phyloP scores from a whole-genome alignment of 371 early-diverging fungal species.

The Rhizopus delemar region DNA sequence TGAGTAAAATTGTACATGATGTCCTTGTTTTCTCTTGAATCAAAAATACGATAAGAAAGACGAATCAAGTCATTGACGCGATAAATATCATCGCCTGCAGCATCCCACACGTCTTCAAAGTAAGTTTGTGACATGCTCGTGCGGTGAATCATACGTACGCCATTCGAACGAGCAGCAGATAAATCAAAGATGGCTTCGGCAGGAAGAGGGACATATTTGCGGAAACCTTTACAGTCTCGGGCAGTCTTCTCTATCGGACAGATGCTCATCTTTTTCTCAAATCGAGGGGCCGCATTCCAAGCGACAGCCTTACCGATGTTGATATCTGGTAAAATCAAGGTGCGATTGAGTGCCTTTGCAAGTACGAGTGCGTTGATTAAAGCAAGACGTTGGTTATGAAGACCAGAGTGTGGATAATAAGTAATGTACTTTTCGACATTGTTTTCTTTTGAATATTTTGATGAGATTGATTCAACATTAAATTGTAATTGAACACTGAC shows the following conservation, averaged over 20 bases:
- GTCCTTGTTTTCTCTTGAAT: conserved; percentile 23
- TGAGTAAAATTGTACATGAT: conserved; percentile 24
- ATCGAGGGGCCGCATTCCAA: conserved; percentile 29
- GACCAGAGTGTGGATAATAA: conserved; percentile 63
- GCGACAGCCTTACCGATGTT: conserved; percentile 41
- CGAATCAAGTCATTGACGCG: conserved; percentile 35
- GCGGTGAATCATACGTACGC: conserved; percentile 36
- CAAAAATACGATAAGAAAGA: conserved; percentile 53
- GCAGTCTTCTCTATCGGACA: conserved; percentile 16
- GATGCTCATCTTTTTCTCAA: background rate
- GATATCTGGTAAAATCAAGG: conserved; percentile 52
- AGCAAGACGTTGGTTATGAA: conserved; percentile 60
- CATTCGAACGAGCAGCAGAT: conserved; percentile 18
- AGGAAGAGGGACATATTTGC: conserved; percentile 38
- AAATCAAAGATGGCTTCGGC: conserved; percentile 46
- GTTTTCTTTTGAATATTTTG: background rate
- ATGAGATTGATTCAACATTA: conserved; percentile 6
- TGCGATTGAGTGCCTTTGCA: conserved; percentile 59
- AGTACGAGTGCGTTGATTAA: conserved; percentile 59
- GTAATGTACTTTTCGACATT: conserved; percentile 47
- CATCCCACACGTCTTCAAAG: conserved; percentile 18
- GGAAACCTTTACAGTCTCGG: conserved; percentile 37
- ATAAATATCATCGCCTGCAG: conserved; percentile 26
- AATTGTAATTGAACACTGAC: conserved; percentile 23
- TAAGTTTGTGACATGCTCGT: conserved; percentile 32